Conservation (phyloP, 2,329 filamentous ascomycete genomes). For the Geosmithia morbida region DNA sequence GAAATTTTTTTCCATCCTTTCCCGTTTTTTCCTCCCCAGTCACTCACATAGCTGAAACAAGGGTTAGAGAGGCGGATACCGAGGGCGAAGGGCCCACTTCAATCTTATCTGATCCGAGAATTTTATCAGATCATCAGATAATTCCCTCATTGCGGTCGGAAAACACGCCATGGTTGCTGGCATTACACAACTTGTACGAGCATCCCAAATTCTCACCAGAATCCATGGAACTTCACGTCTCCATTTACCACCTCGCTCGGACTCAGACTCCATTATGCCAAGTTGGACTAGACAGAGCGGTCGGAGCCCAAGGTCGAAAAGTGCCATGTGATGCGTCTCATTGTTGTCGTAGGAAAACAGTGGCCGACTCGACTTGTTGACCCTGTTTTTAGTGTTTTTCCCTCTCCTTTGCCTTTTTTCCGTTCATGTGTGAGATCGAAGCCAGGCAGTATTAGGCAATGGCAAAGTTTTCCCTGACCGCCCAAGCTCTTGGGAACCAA, state of each 20-base stretch:
- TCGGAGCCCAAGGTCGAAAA: background rate
- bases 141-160: slow-evolving; percentile 18
- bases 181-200: background rate
- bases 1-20: background rate
- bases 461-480: background rate
- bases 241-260: no score
- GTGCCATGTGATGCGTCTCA: background rate
- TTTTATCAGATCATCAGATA: slow-evolving; percentile 41
- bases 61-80: background rate
- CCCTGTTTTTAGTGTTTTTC: slow-evolving; percentile 1
- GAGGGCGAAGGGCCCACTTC: slow-evolving; percentile 2
- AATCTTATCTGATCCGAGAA: slow-evolving; percentile 30
- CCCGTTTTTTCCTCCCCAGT: background rate
- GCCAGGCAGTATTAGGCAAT: background rate
- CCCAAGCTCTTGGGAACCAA: background rate
- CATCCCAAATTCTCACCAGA: background rate
- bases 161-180: background rate
- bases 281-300: background rate
- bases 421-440: background rate
- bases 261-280: background rate
- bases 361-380: background rate
- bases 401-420: background rate
- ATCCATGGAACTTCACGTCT: background rate
- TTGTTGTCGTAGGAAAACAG: background rate
- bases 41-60: background rate